Evolutionary conservation across 1,284 basidiomycete genomes (phyloP).

Genomic region (Mycosarcoma maydis): DNA sequence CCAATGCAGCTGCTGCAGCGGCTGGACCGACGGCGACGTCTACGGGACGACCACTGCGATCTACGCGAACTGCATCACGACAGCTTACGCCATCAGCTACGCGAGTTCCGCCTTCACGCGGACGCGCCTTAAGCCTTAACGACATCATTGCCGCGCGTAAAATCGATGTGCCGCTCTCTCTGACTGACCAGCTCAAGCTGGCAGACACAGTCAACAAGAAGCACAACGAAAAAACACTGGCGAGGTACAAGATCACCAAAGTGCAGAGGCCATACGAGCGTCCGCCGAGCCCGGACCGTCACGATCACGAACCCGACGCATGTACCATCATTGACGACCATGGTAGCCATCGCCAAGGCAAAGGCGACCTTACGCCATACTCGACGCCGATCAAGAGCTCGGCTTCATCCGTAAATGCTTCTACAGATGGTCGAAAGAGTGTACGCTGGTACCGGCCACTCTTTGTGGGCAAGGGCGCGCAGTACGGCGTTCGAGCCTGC

Average conservation of each 20-base stretch:
- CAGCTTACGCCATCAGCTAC: constrained; percentile 30
- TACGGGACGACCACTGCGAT: constrained; percentile 31
- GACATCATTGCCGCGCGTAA: constrained; percentile 47
- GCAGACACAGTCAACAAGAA: constrained; percentile 47
- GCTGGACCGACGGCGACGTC: constrained; percentile 5
- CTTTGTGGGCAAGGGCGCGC: constrained; percentile 36
- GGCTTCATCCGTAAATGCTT: not conserved
- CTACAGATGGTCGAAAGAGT: constrained; percentile 10
- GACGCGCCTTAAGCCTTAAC: constrained; percentile 41
- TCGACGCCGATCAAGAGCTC: constrained; percentile 22
- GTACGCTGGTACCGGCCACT: constrained; percentile 46
- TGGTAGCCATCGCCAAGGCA: constrained; percentile 35
- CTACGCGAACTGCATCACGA: constrained; percentile 18
- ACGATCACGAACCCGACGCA: constrained; percentile 44
- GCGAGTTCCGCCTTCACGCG: constrained; percentile 28
- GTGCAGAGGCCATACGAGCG: constrained; percentile 42
- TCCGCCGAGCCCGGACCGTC: constrained; percentile 42
- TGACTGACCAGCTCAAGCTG: constrained; percentile 43
- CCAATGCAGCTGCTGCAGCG: not conserved
- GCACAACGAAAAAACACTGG: constrained; percentile 45
- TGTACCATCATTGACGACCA: constrained; percentile 39
- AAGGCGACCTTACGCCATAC: constrained; percentile 36
- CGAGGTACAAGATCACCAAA: constrained; percentile 45
- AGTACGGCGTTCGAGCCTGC: constrained; percentile 23
- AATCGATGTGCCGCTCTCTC: constrained; percentile 37